Base-by-base conservation (phyloP, 2,329 filamentous ascomycete genomes). In the Zymoseptoria passerinii region DNA sequence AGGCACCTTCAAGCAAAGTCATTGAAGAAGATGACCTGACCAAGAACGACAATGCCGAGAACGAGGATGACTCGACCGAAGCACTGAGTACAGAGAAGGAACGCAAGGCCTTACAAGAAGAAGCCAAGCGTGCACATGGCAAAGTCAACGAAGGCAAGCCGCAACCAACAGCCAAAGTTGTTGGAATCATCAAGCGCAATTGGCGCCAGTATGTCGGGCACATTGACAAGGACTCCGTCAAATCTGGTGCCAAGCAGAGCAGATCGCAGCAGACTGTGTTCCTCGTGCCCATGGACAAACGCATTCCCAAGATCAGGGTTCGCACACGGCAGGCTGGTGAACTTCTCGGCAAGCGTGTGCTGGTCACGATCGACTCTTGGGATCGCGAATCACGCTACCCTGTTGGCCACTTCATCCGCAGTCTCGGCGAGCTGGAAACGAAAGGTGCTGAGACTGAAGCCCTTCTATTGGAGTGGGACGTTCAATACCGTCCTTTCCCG, bases 381-480 rank as follows among this genome's bases (percentile, higher is more conserved):
- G 90, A 96, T 61, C 83, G 91, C 62, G 91, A 96, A 71, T 95
- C 92, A 3, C 83, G 94, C 59, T 94, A 97, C 70, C 94, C 94
- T 1, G 83, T 90, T 18, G 94, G 94, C 9, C 94, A 99, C 72
- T 95, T 97, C 68, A 88, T 99, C 53, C 88, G 94, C 60, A 94
- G 91, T 23, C 77, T 99, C 8, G 94, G 94, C 64, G 92, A 96
- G 72, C 77, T 99, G 52, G 94, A 99, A 75, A 95, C 89, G 5
- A 97, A 99, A 74, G 90, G 89, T n/a, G 94, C 94, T 7, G 94
- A 97, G 76, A 99, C 94, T 0, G 94, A 99, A 73, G 94, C 94
- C 19, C 77, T 99, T 50, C 79, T 99, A 9, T 80, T 99, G 28
- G 94, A 99, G 72, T 96, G 92, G 76, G 94, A 99, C 70, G 94